A percentile compares a stretch with the other conserved stretches of the same genome.
phyloP scores from a whole-genome alignment of 1,284 basidiomycete genomes.

The Blastosporella zonata region DNA sequence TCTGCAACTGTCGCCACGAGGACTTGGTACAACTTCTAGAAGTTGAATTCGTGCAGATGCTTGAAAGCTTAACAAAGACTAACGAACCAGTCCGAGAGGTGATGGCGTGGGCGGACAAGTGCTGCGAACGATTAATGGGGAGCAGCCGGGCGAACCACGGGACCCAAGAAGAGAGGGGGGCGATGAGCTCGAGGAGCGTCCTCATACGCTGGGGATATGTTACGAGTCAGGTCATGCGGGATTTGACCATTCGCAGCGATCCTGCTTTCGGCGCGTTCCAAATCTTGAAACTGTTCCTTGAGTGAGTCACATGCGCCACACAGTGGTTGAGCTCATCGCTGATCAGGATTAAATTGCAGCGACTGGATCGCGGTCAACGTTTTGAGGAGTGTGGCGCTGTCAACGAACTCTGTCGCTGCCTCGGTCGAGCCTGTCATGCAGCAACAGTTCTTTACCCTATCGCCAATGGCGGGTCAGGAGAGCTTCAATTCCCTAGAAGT shows the following conservation, averaged over 20 bases:
- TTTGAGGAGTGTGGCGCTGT: conserved; percentile 78
- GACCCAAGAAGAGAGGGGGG: conserved; percentile 63
- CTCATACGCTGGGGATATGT: conserved; percentile 89
- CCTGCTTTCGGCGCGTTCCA: conserved; percentile 88
- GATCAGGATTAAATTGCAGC: conserved; percentile 39
- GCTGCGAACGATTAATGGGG: conserved; percentile 80
- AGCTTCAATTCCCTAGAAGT: conserved; percentile 60
- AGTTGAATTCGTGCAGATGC: conserved; percentile 75
- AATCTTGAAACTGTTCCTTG: conserved; percentile 84
- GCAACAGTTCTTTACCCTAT: conserved; percentile 77
- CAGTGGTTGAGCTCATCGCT: conserved; percentile 14
- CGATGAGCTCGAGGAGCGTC: conserved; percentile 83
- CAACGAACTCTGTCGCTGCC: conserved; percentile 84
- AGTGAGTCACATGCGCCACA: conserved; percentile 50
- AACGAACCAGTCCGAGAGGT: conserved; percentile 81
- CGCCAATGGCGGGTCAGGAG: conserved; percentile 79
- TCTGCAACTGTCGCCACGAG: conserved; percentile 88
- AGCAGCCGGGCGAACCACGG: conserved; percentile 47
- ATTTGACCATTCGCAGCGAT: conserved; percentile 85
- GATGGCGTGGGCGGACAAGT: conserved; percentile 87
- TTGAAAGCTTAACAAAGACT: conserved; percentile 70
- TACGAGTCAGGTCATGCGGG: conserved; percentile 86
- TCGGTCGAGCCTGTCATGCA: conserved; percentile 88
- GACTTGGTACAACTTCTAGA: conserved; percentile 81
- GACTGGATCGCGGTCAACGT: conserved; percentile 90